These are phyloP conservation scores for barrel medic (Medicago truncatula) DNA, from an alignment of 306 rosid species.

Conservation along the genomic window DNA sequence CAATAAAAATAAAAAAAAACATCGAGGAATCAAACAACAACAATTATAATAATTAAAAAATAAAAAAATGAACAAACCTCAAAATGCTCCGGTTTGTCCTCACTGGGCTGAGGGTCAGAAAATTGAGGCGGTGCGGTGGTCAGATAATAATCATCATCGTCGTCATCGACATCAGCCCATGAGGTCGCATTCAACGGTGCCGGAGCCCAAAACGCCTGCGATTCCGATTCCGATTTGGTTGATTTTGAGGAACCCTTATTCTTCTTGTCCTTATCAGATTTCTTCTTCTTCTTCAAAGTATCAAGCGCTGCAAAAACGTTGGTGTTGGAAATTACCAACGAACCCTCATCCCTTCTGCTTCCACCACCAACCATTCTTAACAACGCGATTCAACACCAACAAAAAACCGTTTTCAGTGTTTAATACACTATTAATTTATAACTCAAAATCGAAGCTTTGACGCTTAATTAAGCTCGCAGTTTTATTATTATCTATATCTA, in stretches of 20 bases:
- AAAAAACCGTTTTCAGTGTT: not conserved
- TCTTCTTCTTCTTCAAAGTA: conserved; percentile 88
- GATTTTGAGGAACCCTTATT: conserved; percentile 65
- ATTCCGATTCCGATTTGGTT: conserved; percentile 34
- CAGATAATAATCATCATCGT: conserved; percentile 84
- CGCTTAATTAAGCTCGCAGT: not conserved
- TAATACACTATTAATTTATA: not conserved
- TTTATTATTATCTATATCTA: too few relatives aligned
- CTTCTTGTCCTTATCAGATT: conserved; percentile 83
- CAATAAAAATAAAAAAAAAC: not conserved
- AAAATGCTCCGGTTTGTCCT: conserved; percentile 50
- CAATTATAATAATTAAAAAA: not conserved
- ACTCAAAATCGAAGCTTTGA: not conserved
- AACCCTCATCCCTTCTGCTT: conserved; percentile 86
- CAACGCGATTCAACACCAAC: conserved; percentile 1
- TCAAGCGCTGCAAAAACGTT: conserved; percentile 94
- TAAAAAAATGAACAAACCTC: conserved; percentile 58
- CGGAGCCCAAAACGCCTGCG: conserved; percentile 77
- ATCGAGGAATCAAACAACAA: not conserved
- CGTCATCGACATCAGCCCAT: conserved; percentile 97
- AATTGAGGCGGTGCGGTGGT: conserved; percentile 74
- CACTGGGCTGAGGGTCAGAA: conserved; percentile 57
- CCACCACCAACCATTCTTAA: conserved; percentile 81
- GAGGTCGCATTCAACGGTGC: conserved; percentile 71
- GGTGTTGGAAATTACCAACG: conserved; percentile 73